Percentiles rank a stretch among this genome's conserved stretches.
phyloP scores from a whole-genome alignment of 495 filamentous ascomycete genomes.

The Opeltia flavorubescens region DNA sequence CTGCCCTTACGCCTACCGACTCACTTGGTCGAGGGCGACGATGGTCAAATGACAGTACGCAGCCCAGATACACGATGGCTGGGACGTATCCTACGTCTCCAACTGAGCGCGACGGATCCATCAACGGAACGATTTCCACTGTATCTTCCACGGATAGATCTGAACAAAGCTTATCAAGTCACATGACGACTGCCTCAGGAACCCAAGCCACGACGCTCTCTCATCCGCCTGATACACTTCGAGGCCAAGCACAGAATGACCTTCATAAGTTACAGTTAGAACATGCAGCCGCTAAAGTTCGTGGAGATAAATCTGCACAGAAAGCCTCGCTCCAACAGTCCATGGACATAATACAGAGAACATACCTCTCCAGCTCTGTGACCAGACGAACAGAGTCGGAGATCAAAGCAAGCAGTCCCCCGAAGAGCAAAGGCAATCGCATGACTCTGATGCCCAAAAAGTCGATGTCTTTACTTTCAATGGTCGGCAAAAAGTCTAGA shows the following conservation, averaged over 20 bases:
- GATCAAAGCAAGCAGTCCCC: background rate
- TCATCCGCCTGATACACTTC: background rate
- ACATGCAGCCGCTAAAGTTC: constrained; percentile 5
- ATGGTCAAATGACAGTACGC: background rate
- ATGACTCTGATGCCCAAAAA: background rate
- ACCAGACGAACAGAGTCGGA: background rate
- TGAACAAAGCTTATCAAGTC: background rate
- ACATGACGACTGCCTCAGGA: background rate
- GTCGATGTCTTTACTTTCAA: background rate
- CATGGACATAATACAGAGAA: constrained; percentile 6
- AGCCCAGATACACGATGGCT: background rate
- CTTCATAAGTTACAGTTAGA: constrained; percentile 3
- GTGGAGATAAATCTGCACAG: constrained; percentile 1
- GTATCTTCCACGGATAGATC: background rate
- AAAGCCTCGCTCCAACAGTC: constrained; percentile 7
- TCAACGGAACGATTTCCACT: background rate
- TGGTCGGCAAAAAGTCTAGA: constrained; percentile 1
- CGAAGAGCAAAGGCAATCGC: background rate
- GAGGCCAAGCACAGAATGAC: constrained; percentile 4
- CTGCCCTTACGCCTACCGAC: background rate
- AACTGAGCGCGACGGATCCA: background rate
- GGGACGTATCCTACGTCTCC: background rate
- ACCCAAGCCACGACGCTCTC: constrained; percentile 3
- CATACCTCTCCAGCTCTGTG: constrained; percentile 2
- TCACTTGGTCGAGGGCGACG: background rate